Base-by-base conservation (phyloP, 805 yeast genomes). In the Danielia reshetovae region DNA sequence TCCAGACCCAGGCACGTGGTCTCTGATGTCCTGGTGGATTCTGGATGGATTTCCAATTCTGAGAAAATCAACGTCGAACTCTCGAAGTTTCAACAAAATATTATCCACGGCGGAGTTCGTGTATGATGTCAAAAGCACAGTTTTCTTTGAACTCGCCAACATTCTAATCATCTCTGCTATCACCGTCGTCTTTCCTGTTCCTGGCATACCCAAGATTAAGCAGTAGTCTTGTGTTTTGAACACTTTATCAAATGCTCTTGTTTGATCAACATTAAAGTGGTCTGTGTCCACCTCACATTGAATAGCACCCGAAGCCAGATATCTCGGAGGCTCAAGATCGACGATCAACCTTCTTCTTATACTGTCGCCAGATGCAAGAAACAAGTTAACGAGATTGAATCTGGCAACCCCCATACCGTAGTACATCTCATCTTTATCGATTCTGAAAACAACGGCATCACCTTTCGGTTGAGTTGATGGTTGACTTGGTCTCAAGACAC, bases 91-190 rank as follows among this genome's bases (percentile, higher is more conserved):
- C 27, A 85, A 59, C 34, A 90, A 60, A 33, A 93, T 86, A 48
- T 93, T 93, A 55, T 93, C 98, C 4, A 93, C 97, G 0, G 98
- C 97, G 0, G 97, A 85, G 55, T 93, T 94, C 0, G 98, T 93
- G 52, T 85, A 88, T 0, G 96, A 84, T 0, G 96, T 77, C 30
- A 93, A 59, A 16, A 93, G 62, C 1, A 93, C 81, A 1, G 83
- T 68, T 51, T 84, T 84, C 1, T 76, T 78, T 30, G 71, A 69
- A 1, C 61, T 59, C 3, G 80, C 81, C 18, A 93, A 54, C 26
- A 74, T 63, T 38, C 73, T 69, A 27, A 89, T 81, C 12, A 93
- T 50, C 29, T 81, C 79, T 0, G 94, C 83, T 35, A 93, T 88
- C 0, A 89, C 84, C 0, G 97, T 87, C 2, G 96, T 87, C 52